Base-by-base conservation (phyloP, 208 protist genomes). In the Strigomonas culicis region DNA sequence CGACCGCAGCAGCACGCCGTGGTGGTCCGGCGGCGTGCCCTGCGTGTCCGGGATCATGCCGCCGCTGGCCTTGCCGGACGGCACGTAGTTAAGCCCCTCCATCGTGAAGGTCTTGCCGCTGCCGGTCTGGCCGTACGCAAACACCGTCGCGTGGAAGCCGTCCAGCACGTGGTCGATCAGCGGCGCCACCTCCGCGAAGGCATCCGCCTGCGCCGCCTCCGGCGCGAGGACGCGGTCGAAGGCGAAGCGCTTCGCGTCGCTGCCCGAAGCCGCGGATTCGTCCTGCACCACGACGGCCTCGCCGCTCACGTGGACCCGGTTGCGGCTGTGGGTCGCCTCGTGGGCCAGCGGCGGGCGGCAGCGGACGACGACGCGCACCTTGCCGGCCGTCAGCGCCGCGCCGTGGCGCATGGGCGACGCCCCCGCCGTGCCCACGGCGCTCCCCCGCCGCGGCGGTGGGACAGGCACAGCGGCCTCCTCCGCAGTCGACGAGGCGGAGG, bases 101-200 rank as follows among this genome's bases (percentile, higher is more conserved):
- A 96, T 92, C 19, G 92, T 97, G 74, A 82, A 79, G 13, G 88
- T 96, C 68, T 97, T 97, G 21, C 92, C 92, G 52, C 86, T 92
- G n/a, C 89, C 89, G 1, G 92, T 97, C 66, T 96, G 89, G 1
- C 92, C 92, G 43, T 97, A 97, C 31, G 86, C 87, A 58, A 97
- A 95, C 0, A 97, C 74, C 10, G 85, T 96, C 0, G 90, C 87
- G 66, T 94, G 86, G 43, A 93, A 81, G 4, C 91, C 91, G 41
- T 91, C 75, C 21, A 96, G 79, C 10, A 88, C 86, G 59, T 94
- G 91, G n/a, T 93, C 82, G 19, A 94, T 69, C 13, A 96, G 62
- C 19, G 88, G 91, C 0, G 58, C 59, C 0, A 93, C 76, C 44
- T 93, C 82, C 15, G 75, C 74, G 63, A 94, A 93, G 10, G 74